Percentiles rank a stretch among this genome's conserved stretches.
Evolutionary conservation across 176 grass and related monocot species (phyloP).

Genomic region (Cocos nucifera): DNA sequence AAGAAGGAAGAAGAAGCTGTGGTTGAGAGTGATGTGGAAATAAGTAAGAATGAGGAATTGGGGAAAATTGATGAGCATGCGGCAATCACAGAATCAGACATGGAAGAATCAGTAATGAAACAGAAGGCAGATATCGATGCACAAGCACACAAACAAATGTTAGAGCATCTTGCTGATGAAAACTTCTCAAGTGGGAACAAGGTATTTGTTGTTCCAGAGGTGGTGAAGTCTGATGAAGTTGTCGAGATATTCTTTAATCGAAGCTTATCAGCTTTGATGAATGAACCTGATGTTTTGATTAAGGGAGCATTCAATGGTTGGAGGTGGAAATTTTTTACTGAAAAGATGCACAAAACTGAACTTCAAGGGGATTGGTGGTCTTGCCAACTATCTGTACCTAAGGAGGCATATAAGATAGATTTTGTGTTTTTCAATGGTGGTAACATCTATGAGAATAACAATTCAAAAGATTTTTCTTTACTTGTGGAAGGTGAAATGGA

Average conservation of each 20-base stretch:
- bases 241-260: slow-evolving; percentile 69
- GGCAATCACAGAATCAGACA: not conserved
- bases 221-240: slow-evolving; percentile 35
- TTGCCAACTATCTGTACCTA: slow-evolving; percentile 74
- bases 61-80: not conserved
- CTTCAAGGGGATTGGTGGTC: slow-evolving; percentile 88
- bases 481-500: slow-evolving; percentile 56
- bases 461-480: slow-evolving; percentile 58
- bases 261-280: slow-evolving; percentile 48
- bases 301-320: slow-evolving; percentile 89
- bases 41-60: not conserved
- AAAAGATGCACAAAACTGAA: slow-evolving; percentile 59
- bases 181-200: slow-evolving; percentile 44
- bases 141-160: slow-evolving; percentile 27
- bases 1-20: not conserved
- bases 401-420: slow-evolving; percentile 86
- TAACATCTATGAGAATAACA: slow-evolving; percentile 73
- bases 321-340: slow-evolving; percentile 78
- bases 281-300: slow-evolving; percentile 47
- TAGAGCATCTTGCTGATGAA: slow-evolving; percentile 58
- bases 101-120: slow-evolving; percentile 6
- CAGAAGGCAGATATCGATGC: slow-evolving; percentile 29
- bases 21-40: not conserved
- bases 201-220: slow-evolving; percentile 60
- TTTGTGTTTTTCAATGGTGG: slow-evolving; percentile 92